Conservation (phyloP, 768 basidiomycete genomes). For the Glaciozyma martinii region DNA sequence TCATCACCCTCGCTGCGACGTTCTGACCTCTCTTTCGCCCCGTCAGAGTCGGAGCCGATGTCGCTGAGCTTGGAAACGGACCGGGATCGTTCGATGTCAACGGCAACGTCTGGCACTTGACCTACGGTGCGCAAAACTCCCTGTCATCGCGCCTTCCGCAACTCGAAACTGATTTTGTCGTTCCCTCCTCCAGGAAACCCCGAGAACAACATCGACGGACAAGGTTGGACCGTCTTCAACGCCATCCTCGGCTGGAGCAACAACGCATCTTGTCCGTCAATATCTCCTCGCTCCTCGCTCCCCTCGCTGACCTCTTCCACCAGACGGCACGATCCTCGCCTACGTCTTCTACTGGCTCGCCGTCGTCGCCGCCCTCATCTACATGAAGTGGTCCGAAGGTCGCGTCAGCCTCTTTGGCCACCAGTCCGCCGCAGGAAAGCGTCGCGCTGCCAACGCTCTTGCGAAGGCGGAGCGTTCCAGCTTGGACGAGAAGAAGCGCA, state of each 20-base stretch:
- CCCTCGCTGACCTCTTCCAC: not conserved
- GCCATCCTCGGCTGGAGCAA: conserved; percentile 36
- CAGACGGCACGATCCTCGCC: conserved; percentile 67
- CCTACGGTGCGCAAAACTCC: conserved; percentile 38
- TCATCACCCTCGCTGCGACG: not conserved
- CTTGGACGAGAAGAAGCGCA: too few species aligned
- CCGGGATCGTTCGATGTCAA: conserved; percentile 62
- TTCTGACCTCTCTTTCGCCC: not conserved
- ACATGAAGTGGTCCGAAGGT: conserved; percentile 44
- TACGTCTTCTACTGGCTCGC: conserved; percentile 91
- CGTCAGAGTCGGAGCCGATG: conserved; percentile 54
- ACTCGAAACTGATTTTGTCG: not conserved
- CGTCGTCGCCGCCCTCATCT: conserved; percentile 58
- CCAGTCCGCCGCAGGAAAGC: conserved; percentile 30
- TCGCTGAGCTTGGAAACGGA: conserved; percentile 49
- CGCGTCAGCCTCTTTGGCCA: conserved; percentile 37
- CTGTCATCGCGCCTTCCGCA: conserved; percentile 27
- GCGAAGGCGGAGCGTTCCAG: too few species aligned
- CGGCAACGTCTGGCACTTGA: conserved; percentile 34
- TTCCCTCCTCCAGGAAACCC: conserved; percentile 38
- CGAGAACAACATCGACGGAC: conserved; percentile 46
- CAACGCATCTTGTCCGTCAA: conserved; percentile 3
- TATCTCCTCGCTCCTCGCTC: not conserved
- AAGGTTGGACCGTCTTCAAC: conserved; percentile 72
- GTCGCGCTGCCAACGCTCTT: not conserved